phyloP scores from a whole-genome alignment of 192 early-diverging fungal species.

The Mycoemilia scoparia region DNA sequence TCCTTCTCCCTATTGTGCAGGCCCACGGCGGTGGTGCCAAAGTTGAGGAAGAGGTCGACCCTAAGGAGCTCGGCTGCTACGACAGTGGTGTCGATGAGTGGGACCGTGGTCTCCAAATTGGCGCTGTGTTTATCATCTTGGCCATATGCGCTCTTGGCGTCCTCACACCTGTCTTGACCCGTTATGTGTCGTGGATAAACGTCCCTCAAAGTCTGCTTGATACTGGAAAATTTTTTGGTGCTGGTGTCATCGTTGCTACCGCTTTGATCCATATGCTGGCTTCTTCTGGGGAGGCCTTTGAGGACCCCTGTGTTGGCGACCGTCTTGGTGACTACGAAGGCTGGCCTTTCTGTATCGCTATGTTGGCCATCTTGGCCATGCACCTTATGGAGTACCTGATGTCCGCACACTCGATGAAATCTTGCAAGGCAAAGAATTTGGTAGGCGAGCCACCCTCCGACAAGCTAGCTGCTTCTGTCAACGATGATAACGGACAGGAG shows the following conservation, averaged over 20 bases:
- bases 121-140: conserved; percentile 36
- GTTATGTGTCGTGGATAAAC: conserved; percentile 9
- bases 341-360: conserved; percentile 37
- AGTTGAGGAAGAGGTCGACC: too few relatives aligned
- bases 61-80: conserved; percentile 11
- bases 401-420: conserved; percentile 4
- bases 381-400: conserved; percentile 44
- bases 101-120: conserved; percentile 30
- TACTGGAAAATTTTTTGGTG: conserved; percentile 36
- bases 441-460: too few relatives aligned
- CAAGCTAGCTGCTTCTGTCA: not conserved
- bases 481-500: conserved; percentile 2
- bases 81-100: conserved; percentile 21
- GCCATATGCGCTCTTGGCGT: conserved; percentile 30
- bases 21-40: too few relatives aligned
- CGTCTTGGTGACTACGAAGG: conserved; percentile 30
- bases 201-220: conserved; percentile 16
- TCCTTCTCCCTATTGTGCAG: not conserved
- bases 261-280: conserved; percentile 64
- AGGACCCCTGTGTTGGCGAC: conserved; percentile 32
- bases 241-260: conserved; percentile 56
- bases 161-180: conserved; percentile 30
- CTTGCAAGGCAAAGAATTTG: too few relatives aligned
- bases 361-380: conserved; percentile 44
- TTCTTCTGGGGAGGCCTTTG: conserved; percentile 32